Evolutionary conservation across 106 monocot genomes (phyloP), one percentile per base, ranked within the genome.

Genomic region (Apostasia shenzhenica): DNA sequence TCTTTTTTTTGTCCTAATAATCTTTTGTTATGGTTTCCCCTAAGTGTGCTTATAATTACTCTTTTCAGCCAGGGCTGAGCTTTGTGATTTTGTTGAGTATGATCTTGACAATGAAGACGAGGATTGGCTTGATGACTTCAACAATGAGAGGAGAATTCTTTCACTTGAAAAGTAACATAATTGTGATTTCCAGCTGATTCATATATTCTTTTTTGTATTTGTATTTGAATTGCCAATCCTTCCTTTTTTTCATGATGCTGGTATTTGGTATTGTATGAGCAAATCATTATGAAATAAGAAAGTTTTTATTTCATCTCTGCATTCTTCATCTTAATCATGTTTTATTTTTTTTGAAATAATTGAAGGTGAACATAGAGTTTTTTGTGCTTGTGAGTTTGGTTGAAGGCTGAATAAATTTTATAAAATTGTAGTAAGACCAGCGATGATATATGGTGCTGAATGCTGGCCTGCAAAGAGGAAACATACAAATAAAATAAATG

Each of bases 61-160:
- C 75, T 54, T 48, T 87, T 65, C 85, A 99, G 97, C 85, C 14
- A 79, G 97, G 77, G 92, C 81, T 81, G 97, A 99, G 72, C 67
- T 99, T 77, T 83, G 92, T 72, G 97, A 92, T 57, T 99, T 92
- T 83, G 76, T 92, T 51, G 97, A 99, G 73, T 99, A 99, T 81
- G 97, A 99, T 70, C 70, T 99, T 75, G 92, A 99, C 67, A 85
- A 90, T 71, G 97, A 99, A 58, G 97, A 99, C 70, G 97, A 92
- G 48, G 92, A 87, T 55, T 99, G 97, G 97, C 87, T 99, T 73
- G 76, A 90, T 42, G 86, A 90, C 43, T 85, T 83, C 57, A 99
- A 92, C 80, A 77, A 79, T 62, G 92, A 99, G 67, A 83, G 72
- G 73, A 85, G 74, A 80, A 79, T 79, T 81, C 81, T 92, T 71